Base-by-base conservation (phyloP, 345 rosid species). In the Populus simonii region DNA sequence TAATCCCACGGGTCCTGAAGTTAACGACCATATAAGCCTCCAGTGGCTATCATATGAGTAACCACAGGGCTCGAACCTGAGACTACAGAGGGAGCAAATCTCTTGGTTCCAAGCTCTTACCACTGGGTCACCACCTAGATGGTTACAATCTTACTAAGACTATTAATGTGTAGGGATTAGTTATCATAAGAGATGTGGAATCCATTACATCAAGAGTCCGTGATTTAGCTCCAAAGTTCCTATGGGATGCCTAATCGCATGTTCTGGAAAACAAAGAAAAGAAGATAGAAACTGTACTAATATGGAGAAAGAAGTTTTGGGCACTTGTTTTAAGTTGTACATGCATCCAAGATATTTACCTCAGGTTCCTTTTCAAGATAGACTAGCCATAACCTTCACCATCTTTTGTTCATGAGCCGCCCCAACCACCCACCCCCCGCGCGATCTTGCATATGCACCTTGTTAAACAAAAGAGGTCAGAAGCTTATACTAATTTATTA, bases 301-400 rank as follows among this genome's bases (percentile, higher is more conserved):
- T 94, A 35, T 90, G 98, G 81, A 86, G 94, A 76, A 96, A 92
- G 85, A 94, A 80, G 82, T 96, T 94, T 78, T 96, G 97, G 97
- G 91, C 91, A 25, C 79, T 91, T 71, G 74, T 88, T 61, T 33
- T 88, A 79, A 85, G 35, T 31, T 43, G 70, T n/a, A 29, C 66
- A 59, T 23, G 13, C 66, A 35, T 43, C 47, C 47, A 43, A 43
- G 3, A 25, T n/a, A 38, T 22, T 11, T 27, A 71, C 33, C 35
- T 49, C n/a, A 31, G 27, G 57, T 49, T 23, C 31, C 8, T 45
- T 29, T 62, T 45, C 51, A 61, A 27, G 12, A 72, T 33, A 33
- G 36, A 22, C 41, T 53, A 27, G 69, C 23, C 36, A 49, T 12
- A 38, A 38, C 41, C 41, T 55, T 55, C n/a, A 49, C 25, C 8